A percentile compares a stretch with the other conserved stretches of the same genome.
These are phyloP conservation scores for Agroathelia rolfsii DNA, from an alignment of 1,284 basidiomycete species.

Conservation along the genomic window DNA sequence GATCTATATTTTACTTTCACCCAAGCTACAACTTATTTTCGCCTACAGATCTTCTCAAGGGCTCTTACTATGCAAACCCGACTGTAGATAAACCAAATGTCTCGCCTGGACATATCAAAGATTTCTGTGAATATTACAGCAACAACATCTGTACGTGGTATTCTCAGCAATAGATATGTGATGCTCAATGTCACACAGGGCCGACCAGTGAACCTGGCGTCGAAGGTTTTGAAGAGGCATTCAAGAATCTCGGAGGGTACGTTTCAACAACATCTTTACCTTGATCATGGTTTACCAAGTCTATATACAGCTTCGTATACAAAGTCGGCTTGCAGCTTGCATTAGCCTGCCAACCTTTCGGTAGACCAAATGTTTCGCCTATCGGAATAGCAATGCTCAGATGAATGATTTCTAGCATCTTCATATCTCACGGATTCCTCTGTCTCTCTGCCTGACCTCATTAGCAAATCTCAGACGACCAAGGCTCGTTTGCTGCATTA, in stretches of 20 bases:
- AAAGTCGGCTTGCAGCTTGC: conserved; percentile 74
- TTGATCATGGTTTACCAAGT: conserved; percentile 1
- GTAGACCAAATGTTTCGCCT: conserved; percentile 28
- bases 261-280: conserved; percentile 10
- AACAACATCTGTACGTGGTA: conserved; percentile 57
- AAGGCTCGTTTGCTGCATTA: conserved; percentile 89
- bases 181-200: conserved; percentile 36
- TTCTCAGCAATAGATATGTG: neutral
- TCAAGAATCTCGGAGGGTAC: conserved; percentile 74
- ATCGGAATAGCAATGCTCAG: conserved; percentile 3
- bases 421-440: conserved; percentile 53
- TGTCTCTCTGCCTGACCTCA: conserved; percentile 52
- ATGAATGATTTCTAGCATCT: conserved; percentile 32
- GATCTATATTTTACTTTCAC: neutral
- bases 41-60: conserved; percentile 67
- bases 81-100: conserved; percentile 56
- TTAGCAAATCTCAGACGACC: conserved; percentile 57
- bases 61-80: conserved; percentile 89
- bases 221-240: conserved; percentile 73
- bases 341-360: conserved; percentile 79
- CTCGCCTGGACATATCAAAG: conserved; percentile 34
- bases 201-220: conserved; percentile 52
- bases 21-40: conserved; percentile 6
- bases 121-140: conserved; percentile 74
- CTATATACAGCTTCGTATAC: conserved; percentile 54